Evolutionary conservation across 2,329 filamentous ascomycete species (phyloP).

Genomic region (Dendrostoma leiphaemia): DNA sequence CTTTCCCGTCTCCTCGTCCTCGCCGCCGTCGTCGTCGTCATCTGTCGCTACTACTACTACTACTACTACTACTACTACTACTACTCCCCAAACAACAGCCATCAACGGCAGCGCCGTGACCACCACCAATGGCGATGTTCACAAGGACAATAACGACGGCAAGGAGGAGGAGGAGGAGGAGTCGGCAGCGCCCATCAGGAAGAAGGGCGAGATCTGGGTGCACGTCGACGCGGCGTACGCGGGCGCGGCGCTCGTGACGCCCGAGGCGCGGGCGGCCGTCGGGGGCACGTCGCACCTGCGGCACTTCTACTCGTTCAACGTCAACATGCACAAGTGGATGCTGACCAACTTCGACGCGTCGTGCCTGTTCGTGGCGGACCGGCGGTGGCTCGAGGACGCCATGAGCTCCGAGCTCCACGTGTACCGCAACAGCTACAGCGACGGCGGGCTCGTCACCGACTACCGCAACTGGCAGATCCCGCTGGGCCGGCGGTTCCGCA

Average conservation of each 20-base stretch:
- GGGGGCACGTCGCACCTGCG: constrained; percentile 53
- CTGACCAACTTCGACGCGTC: constrained; percentile 89
- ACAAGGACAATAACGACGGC: neutral
- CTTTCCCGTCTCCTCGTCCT: constrained; percentile 16
- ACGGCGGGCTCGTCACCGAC: constrained; percentile 83
- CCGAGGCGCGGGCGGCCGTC: constrained; percentile 62
- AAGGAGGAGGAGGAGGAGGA: neutral
- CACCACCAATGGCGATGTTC: no score
- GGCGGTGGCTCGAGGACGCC: constrained; percentile 74
- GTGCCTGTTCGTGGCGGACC: constrained; percentile 74
- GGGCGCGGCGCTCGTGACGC: constrained; percentile 77
- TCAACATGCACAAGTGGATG: constrained; percentile 98
- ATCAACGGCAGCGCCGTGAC: no score
- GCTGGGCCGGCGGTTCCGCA: constrained; percentile 82
- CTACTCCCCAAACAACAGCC: no score
- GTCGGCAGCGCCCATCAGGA: constrained; percentile 15
- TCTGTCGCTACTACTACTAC: constrained; percentile 24
- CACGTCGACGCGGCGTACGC: constrained; percentile 95
- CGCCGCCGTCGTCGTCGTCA: no score
- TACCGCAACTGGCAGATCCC: constrained; percentile 98
- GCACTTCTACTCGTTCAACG: constrained; percentile 82
- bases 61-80: neutral
- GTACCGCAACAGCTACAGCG: constrained; percentile 71
- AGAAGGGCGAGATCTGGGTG: constrained; percentile 68
- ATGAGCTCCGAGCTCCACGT: constrained; percentile 71